Evolutionary conservation across 108 stramenopile species (phyloP).

Genomic region (Conticribra guillardii): DNA sequence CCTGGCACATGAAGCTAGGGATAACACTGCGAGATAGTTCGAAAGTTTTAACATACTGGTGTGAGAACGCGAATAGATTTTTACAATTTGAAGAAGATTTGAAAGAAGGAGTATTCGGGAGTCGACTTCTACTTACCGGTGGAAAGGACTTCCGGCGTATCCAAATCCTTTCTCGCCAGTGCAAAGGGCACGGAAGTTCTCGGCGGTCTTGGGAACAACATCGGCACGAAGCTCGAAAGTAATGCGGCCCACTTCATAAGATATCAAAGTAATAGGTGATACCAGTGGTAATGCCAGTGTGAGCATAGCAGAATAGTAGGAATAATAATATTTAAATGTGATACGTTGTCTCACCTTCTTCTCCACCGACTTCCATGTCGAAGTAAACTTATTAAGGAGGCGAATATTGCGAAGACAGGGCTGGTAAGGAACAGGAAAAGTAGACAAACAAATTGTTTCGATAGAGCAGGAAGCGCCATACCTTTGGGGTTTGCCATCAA

Average conservation of each 20-base stretch:
- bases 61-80: too few relatives aligned
- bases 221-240: constrained; percentile 94
- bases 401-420: constrained; percentile 7
- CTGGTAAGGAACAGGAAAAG: too few relatives aligned
- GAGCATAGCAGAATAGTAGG: too few relatives aligned
- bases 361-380: constrained; percentile 93
- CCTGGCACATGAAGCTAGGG: constrained; percentile 70
- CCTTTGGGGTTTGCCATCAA: constrained; percentile 80
- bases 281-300: too few relatives aligned
- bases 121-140: constrained; percentile 65
- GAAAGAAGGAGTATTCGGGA: too few relatives aligned
- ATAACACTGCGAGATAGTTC: constrained; percentile 31
- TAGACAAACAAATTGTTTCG: too few relatives aligned
- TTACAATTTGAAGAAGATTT: too few relatives aligned
- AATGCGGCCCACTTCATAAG: constrained; percentile 90
- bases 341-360: too few relatives aligned
- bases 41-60: background rate
- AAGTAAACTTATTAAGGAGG: constrained; percentile 71
- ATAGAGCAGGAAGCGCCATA: constrained; percentile 16
- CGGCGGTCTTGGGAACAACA: constrained; percentile 95
- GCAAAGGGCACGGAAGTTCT: constrained; percentile 95
- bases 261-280: too few relatives aligned
- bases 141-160: constrained; percentile 92
- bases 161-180: constrained; percentile 95
- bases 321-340: too few relatives aligned